A percentile compares a stretch with the other conserved stretches of the same genome.
These are phyloP conservation scores for Exserohilum turcica DNA, from an alignment of 2,329 filamentous ascomycete genomes.

Conservation along the genomic window DNA sequence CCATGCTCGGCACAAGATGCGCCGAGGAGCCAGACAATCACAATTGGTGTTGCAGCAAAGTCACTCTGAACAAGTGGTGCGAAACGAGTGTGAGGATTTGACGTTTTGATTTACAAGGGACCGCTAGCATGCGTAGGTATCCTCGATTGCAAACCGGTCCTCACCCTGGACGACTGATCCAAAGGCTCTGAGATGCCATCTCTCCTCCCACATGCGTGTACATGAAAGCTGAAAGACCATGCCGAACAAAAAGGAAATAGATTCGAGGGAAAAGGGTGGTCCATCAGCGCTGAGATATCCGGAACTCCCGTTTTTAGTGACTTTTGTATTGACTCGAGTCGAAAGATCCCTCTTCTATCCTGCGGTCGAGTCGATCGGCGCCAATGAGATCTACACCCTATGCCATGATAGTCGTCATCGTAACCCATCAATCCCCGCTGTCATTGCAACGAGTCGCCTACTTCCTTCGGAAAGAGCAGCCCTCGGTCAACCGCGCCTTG, in stretches of 20 bases:
- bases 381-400: constrained; percentile 49
- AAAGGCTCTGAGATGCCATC: constrained; percentile 50
- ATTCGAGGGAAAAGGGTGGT: constrained; percentile 45
- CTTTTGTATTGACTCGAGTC: constrained; percentile 49
- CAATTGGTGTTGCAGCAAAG: not conserved
- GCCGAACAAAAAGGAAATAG: constrained; percentile 47
- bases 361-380: constrained; percentile 50
- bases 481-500: constrained; percentile 98
- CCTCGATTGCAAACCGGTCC: constrained; percentile 54
- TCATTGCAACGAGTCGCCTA: constrained; percentile 63
- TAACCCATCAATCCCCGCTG: constrained; percentile 44
- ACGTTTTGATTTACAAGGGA: constrained; percentile 49
- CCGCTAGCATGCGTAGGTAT: constrained; percentile 53
- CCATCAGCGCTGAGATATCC: constrained; percentile 52
- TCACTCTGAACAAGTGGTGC: not conserved
- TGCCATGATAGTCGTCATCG: constrained; percentile 47
- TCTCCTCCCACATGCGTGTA: constrained; percentile 52
- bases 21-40: not conserved
- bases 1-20: not conserved
- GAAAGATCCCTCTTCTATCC: constrained; percentile 53
- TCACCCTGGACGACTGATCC: constrained; percentile 46
- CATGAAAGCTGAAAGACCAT: constrained; percentile 48
- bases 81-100: constrained; percentile 43
- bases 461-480: constrained; percentile 99
- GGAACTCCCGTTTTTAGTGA: constrained; percentile 50